phyloP scores from a whole-genome alignment of 73 alveolate species.

The Blepharisma japonicum region DNA sequence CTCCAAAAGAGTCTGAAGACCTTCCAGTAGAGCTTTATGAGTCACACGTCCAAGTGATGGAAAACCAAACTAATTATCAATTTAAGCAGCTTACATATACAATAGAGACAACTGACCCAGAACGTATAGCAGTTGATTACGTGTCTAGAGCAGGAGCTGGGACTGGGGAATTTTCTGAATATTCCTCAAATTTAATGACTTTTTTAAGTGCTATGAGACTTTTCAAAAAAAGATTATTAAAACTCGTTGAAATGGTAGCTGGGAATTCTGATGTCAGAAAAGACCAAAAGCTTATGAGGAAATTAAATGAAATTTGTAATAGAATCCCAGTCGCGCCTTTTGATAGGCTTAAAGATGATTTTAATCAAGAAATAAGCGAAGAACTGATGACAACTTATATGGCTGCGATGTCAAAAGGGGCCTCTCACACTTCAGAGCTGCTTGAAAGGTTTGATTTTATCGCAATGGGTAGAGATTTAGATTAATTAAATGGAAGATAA shows the following conservation, averaged over 20 bases:
- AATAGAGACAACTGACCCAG: slow-evolving; percentile 54
- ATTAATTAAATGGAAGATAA: too few species aligned
- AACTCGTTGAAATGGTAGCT: slow-evolving; percentile 41
- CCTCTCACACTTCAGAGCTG: not conserved
- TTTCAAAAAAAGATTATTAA: slow-evolving; percentile 36
- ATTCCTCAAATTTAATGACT: slow-evolving; percentile 42
- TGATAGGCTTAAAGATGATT: slow-evolving; percentile 26
- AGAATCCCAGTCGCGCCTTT: slow-evolving; percentile 48
- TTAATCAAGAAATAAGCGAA: slow-evolving; percentile 4
- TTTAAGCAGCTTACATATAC: slow-evolving; percentile 33
- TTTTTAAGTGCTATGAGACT: slow-evolving; percentile 53
- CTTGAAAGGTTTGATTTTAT: not conserved
- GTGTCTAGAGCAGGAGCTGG: slow-evolving; percentile 47
- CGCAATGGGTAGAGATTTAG: too few species aligned
- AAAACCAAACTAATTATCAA: not conserved
- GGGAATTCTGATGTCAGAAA: slow-evolving; percentile 46
- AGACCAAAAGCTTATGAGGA: slow-evolving; percentile 56
- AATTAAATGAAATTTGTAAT: slow-evolving; percentile 46
- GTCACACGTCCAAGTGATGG: slow-evolving; percentile 1
- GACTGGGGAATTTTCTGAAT: slow-evolving; percentile 44
- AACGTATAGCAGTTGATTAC: slow-evolving; percentile 61
- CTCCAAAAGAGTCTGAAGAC: slow-evolving; percentile 33
- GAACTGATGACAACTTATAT: not conserved
- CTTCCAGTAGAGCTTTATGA: slow-evolving; percentile 59
- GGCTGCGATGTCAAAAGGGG: slow-evolving; percentile 21